Evolutionary conservation across 2,329 filamentous ascomycete genomes (phyloP), one percentile per base, ranked within the genome.

Genomic region (Albifimbria verrucaria): DNA sequence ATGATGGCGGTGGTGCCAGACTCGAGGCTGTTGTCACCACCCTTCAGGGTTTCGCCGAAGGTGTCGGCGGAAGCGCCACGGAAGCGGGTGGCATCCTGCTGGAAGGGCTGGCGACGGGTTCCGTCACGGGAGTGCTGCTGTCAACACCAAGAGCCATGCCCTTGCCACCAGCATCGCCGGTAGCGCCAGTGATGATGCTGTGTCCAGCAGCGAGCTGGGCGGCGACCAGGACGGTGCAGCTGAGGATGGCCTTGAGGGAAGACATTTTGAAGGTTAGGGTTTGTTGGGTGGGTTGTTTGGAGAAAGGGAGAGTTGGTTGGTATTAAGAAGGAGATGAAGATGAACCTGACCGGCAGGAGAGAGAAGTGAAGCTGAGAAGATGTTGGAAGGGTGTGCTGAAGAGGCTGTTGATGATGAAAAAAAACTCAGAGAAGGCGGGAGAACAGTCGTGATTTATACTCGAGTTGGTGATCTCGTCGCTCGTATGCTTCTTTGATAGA

Each of bases 31-130:
- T 86, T 87, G 69, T 69, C 68, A 52, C 84, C 84, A 52, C 64
- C 76, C 21, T 68, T 77, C 51, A 86, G 66, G 12, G 83, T 87
- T 74, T 85, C 79, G 57, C 83, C 82, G 59, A 83, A 76, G 22
- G 75, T 76, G 39, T 77, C 75, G 12, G 76, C 79, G 15, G 76
- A 68, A 39, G 70, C 72, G 41, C 80, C 81, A 50, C 72, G 72
- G 77, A 87, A 87, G 52, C 82, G 81, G 50, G 84, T 88, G 49
- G 77, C 76, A 59, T 87, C 85, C 57, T 80, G 77, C 70, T 88
- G 84, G 74, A 86, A 86, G 45, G 84, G 84, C 48, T 77, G 70
- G 55, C 83, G 77, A 12, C 72, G 66, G 21, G 83, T 85, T 41
- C 83, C 84, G 58, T 85, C 82, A 55, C 84, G 83, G 84, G 83